A percentile compares a stretch with the other conserved stretches of the same genome.
Conservation (phyloP, 176 grass and related monocot species). For the Triticum dicoccoides region DNA sequence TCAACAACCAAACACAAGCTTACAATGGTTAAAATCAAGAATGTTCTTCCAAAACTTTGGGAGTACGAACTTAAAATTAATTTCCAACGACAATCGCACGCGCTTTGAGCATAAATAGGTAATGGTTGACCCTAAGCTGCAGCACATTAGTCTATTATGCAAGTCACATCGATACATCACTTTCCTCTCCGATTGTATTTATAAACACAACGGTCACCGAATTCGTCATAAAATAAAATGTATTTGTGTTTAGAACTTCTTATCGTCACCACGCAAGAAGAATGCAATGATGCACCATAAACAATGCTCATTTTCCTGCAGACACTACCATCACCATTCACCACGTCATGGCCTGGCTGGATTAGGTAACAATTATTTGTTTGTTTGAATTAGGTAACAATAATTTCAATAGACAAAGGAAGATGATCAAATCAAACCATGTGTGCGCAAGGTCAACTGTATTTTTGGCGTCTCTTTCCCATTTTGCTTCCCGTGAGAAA, state of each 20-base stretch:
- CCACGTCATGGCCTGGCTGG: background rate
- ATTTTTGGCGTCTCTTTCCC: background rate
- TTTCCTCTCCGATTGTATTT: background rate
- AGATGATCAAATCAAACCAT: background rate
- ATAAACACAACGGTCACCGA: conserved; percentile 3
- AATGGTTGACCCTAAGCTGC: background rate
- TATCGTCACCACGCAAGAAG: background rate
- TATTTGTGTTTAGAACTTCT: background rate
- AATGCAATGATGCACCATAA: background rate
- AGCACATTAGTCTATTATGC: background rate
- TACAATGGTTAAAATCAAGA: background rate
- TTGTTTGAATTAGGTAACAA: background rate
- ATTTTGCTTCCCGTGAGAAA: background rate
- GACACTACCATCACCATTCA: background rate
- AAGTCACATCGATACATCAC: background rate
- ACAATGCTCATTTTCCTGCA: background rate
- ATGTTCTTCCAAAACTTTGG: background rate
- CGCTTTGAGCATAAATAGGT: background rate
- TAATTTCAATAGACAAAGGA: background rate
- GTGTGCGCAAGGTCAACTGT: conserved; percentile 19
- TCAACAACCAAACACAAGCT: background rate
- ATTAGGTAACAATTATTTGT: background rate
- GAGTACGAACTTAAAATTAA: background rate
- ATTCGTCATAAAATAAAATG: background rate
- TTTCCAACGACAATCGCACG: background rate